These are phyloP conservation scores for Avena sativa DNA, from an alignment of 176 grass and related monocot species.

Conservation along the genomic window DNA sequence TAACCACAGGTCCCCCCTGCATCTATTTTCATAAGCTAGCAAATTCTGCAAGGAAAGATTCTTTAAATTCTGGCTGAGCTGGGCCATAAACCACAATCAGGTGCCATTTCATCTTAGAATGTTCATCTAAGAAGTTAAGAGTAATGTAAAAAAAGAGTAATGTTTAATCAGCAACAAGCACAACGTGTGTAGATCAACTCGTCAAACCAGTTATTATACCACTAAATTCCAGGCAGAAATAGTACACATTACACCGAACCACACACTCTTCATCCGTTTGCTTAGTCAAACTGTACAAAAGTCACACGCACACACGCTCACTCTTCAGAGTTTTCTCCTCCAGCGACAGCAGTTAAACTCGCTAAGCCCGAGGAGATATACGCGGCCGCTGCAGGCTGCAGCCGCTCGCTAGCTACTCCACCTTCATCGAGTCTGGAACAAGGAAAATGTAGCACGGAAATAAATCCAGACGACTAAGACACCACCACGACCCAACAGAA, in stretches of 20 bases:
- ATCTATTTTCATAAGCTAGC: too few relatives aligned
- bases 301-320: background rate
- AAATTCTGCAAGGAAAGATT: too few relatives aligned
- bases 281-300: constrained; percentile 53
- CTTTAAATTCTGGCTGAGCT: too few relatives aligned
- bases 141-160: background rate
- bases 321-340: constrained; percentile 20
- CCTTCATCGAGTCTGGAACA: constrained; percentile 60
- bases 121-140: background rate
- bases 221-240: constrained; percentile 20
- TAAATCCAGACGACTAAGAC: background rate
- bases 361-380: constrained; percentile 32
- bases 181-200: background rate
- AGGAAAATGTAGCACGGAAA: background rate
- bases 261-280: constrained; percentile 20
- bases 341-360: constrained; percentile 32
- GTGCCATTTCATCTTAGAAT: too few relatives aligned
- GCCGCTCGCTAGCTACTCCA: constrained; percentile 43
- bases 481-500: background rate
- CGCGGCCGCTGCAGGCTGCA: background rate
- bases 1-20: too few relatives aligned
- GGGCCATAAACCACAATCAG: too few relatives aligned
- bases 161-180: background rate
- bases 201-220: constrained; percentile 21
- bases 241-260: constrained; percentile 15